These are phyloP conservation scores for Gloeopeniophorella convolvens DNA, from an alignment of 768 basidiomycete genomes.

Conservation along the genomic window DNA sequence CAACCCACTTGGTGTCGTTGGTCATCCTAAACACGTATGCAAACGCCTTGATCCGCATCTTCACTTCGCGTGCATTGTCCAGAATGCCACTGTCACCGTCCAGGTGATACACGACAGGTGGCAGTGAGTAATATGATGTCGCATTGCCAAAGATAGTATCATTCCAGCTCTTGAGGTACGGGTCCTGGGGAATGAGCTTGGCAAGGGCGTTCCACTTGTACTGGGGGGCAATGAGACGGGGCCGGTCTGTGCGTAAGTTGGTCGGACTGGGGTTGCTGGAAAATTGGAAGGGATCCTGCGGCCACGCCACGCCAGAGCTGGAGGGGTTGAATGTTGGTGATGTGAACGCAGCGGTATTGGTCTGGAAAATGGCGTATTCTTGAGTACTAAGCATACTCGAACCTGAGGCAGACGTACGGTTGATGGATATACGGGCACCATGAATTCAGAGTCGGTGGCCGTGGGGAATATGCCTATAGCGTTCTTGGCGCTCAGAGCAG, in stretches of 20 bases:
- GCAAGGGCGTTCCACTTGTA: constrained; percentile 90
- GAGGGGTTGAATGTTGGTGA: constrained; percentile 64
- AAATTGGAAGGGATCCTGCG: constrained; percentile 59
- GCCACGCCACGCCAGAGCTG: constrained; percentile 59
- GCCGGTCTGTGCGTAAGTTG: constrained; percentile 66
- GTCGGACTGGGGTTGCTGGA: constrained; percentile 59
- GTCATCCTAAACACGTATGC: constrained; percentile 87
- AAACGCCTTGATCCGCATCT: constrained; percentile 88
- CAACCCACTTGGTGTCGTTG: constrained; percentile 87
- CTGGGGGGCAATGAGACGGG: constrained; percentile 82
- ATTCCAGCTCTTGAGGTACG: constrained; percentile 88
- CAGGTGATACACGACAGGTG: constrained; percentile 61
- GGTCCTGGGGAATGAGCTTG: constrained; percentile 67
- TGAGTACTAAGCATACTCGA: not conserved
- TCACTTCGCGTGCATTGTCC: constrained; percentile 83
- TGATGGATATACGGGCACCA: constrained; percentile 82
- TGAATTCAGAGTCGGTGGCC: constrained; percentile 70
- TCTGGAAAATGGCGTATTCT: constrained; percentile 36
- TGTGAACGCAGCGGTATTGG: constrained; percentile 65
- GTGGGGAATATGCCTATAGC: constrained; percentile 65
- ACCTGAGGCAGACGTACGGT: constrained; percentile 51
- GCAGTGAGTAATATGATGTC: constrained; percentile 53
- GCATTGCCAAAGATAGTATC: constrained; percentile 87
- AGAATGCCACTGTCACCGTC: constrained; percentile 90
- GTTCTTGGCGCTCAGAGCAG: constrained; percentile 52